Evolutionary conservation across 1,284 basidiomycete genomes (phyloP), one percentile per base, ranked within the genome.

Genomic region (Rhodofomes roseus): DNA sequence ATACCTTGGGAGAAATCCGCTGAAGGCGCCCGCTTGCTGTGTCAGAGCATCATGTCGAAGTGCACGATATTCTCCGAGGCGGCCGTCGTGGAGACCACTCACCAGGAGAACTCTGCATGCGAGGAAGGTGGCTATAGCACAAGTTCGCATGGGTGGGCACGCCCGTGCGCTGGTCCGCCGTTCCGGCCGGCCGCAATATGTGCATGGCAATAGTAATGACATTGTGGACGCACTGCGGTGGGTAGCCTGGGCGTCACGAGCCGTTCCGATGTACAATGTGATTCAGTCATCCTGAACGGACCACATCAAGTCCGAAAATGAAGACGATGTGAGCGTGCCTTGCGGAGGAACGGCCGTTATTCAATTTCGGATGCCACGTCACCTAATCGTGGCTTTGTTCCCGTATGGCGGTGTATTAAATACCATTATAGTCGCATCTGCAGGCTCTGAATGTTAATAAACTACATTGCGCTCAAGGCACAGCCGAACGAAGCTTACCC

Each of bases 21-120:
- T 31, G 6, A 37, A 46, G 52, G 52, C 51, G 25, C 52, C 51
- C 56, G 39, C 57, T 18, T 54, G 57, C 57, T 58, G 40, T 57
- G 56, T 57, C 56, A 57, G 34, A 41, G 39, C 40, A 48, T 31
- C 46, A 39, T 34, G 29, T 41, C 36, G 56, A 53, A 41, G 18
- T 34, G 27, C 37, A 25, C 56, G 57, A 58, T 36, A 58, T 54
- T 25, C 41, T 54, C 57, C 57, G 57, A 58, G 57, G 27, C 41
- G 9, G 34, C 44, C 46, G 50, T n/a, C 18, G 34, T 51, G 50
- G 50, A 51, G 50, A 34, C 18, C 18, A n/a, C n/a, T 52, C 50
- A 52, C 50, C 31, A 36, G 31, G 12, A 20, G 23, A 48, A 6
- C 25, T 22, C 46, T 27, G 27, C 50, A 52, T n/a, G 31, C 9